phyloP scores from a whole-genome alignment of 2,329 filamentous ascomycete species.

The Fusarium circinatum region DNA sequence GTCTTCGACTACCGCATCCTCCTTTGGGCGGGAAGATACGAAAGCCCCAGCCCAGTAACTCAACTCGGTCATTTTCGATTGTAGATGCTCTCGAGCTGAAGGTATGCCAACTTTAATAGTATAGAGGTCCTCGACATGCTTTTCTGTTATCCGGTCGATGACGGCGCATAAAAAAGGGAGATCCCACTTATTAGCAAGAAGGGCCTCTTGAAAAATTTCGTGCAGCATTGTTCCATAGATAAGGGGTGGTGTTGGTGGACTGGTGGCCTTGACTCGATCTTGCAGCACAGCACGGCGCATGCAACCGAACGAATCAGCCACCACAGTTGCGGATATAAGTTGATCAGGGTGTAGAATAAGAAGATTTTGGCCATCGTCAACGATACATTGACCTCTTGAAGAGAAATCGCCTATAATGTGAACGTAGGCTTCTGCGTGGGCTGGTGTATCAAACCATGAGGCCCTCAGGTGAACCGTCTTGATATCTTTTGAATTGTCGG shows the following conservation, averaged over 20 bases:
- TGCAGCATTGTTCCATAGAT: slow-evolving; percentile 95
- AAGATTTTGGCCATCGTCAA: slow-evolving; percentile 85
- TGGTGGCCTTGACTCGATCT: slow-evolving; percentile 92
- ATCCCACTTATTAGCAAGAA: slow-evolving; percentile 86
- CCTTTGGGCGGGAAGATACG: slow-evolving; percentile 74
- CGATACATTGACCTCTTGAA: slow-evolving; percentile 74
- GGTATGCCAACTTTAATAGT: slow-evolving; percentile 80
- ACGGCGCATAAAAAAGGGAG: slow-evolving; percentile 70
- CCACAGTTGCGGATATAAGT: slow-evolving; percentile 91
- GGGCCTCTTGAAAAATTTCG: slow-evolving; percentile 91
- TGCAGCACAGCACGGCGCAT: slow-evolving; percentile 91
- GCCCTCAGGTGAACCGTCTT: slow-evolving; percentile 81
- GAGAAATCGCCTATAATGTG: slow-evolving; percentile 87
- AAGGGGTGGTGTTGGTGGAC: slow-evolving; percentile 80
- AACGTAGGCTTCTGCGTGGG: slow-evolving; percentile 78
- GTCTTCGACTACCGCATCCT: slow-evolving; percentile 80
- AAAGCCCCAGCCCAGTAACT: slow-evolving; percentile 87
- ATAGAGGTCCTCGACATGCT: slow-evolving; percentile 89
- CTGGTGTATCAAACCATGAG: slow-evolving; percentile 86
- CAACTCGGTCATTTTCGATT: slow-evolving; percentile 84
- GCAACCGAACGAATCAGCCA: slow-evolving; percentile 96
- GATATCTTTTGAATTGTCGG: slow-evolving; percentile 74
- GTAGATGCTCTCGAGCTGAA: slow-evolving; percentile 81
- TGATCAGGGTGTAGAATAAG: slow-evolving; percentile 95
- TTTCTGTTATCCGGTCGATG: slow-evolving; percentile 75